These are phyloP conservation scores for Seiridium cupressi DNA, from an alignment of 2,329 filamentous ascomycete species.

Conservation along the genomic window DNA sequence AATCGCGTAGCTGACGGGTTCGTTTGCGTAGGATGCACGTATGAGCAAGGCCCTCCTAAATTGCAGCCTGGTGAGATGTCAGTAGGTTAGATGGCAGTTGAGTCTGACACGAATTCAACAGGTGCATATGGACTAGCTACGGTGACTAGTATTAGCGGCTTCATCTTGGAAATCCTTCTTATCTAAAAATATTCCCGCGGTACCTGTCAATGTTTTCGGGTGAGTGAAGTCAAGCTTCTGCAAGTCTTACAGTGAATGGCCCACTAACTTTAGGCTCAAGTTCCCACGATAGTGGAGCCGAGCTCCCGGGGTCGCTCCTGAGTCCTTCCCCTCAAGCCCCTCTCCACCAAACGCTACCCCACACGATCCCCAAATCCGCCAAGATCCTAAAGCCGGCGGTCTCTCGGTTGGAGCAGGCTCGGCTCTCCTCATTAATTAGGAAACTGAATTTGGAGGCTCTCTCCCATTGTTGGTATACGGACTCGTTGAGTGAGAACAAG, in stretches of 20 bases:
- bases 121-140: too few relatives aligned
- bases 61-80: neutral
- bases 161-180: too few relatives aligned
- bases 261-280: too few relatives aligned
- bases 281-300: neutral
- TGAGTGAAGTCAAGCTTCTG: too few relatives aligned
- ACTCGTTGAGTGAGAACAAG: too few relatives aligned
- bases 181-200: too few relatives aligned
- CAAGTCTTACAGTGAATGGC: too few relatives aligned
- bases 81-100: neutral
- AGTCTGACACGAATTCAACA: too few relatives aligned
- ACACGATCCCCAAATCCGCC: conserved; percentile 3
- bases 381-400: neutral
- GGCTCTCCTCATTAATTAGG: too few relatives aligned
- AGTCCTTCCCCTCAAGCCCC: neutral
- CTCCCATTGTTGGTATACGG: neutral
- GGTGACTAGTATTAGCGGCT: too few relatives aligned
- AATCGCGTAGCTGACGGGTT: too few relatives aligned
- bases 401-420: neutral
- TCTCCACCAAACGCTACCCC: conserved; percentile 5
- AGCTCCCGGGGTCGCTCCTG: neutral
- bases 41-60: neutral
- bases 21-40: neutral
- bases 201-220: too few relatives aligned
- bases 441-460: neutral